Percentiles rank a stretch among this genome's conserved stretches.
These are phyloP conservation scores for Chiua virens DNA, from an alignment of 768 basidiomycete genomes.

Conservation along the genomic window DNA sequence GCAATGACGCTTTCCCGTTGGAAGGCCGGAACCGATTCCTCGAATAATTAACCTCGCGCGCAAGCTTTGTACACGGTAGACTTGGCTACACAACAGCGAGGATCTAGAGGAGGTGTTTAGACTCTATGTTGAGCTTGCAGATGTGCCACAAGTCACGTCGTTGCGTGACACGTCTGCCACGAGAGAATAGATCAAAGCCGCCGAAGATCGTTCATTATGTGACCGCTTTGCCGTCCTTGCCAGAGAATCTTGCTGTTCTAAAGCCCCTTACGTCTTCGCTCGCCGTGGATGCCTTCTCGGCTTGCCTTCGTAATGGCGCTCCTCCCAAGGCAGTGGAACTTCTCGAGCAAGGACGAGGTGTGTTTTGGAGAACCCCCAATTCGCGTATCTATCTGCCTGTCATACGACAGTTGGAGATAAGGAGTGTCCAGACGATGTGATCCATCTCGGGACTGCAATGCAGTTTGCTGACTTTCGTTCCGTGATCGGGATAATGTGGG, in stretches of 20 bases:
- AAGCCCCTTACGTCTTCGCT: constrained; percentile 3
- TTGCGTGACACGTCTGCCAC: background rate
- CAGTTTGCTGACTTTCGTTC: background rate
- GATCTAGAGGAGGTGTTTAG: background rate
- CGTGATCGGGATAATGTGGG: too few species aligned
- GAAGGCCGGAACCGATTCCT: too few species aligned
- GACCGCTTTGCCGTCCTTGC: background rate
- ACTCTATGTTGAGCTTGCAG: background rate
- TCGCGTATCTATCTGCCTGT: background rate
- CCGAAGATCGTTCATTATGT: constrained; percentile 7
- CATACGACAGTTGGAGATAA: background rate
- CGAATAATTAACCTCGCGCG: too few species aligned
- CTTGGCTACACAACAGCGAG: too few species aligned
- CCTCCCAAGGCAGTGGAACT: constrained; percentile 26
- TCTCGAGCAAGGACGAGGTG: constrained; percentile 22
- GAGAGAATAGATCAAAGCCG: background rate
- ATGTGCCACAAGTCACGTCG: background rate
- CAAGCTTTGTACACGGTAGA: too few species aligned
- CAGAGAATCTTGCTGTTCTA: background rate
- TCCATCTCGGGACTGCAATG: background rate
- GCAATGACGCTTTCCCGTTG: too few species aligned
- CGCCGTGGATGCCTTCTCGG: constrained; percentile 8
- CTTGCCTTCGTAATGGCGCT: constrained; percentile 9
- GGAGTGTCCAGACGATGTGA: background rate
- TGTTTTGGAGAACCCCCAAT: background rate